A percentile compares a stretch with the other conserved stretches of the same genome.
Conservation (phyloP, 1,284 basidiomycete species). For the Hemileccinum hortonii region DNA sequence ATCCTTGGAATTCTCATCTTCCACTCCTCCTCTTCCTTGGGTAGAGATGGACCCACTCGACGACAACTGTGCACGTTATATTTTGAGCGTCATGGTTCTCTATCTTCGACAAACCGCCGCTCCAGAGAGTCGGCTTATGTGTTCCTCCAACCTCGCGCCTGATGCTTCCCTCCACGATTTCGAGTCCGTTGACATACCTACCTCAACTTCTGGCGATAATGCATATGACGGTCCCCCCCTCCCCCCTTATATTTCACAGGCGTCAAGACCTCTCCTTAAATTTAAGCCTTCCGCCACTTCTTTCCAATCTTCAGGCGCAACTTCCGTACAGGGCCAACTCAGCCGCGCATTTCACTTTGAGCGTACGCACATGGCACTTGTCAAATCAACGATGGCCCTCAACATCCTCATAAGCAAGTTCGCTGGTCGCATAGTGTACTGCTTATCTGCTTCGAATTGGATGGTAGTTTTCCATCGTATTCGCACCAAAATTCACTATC, state of each 20-base stretch:
- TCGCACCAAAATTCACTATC: slow-evolving; percentile 66
- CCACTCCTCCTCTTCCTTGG: slow-evolving; percentile 43
- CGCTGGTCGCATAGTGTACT: slow-evolving; percentile 80
- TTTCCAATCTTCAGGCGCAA: slow-evolving; percentile 29
- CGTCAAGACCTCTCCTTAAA: slow-evolving; percentile 29
- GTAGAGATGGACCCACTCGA: slow-evolving; percentile 78
- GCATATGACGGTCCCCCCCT: slow-evolving; percentile 24
- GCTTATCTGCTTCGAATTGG: slow-evolving; percentile 92
- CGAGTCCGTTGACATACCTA: slow-evolving; percentile 53
- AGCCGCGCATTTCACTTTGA: slow-evolving; percentile 54
- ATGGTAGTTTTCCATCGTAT: slow-evolving; percentile 73
- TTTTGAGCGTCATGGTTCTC: slow-evolving; percentile 78
- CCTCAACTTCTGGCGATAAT: slow-evolving; percentile 26
- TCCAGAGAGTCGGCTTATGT: slow-evolving; percentile 57
- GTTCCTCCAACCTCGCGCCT: slow-evolving; percentile 61
- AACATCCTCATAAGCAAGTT: slow-evolving; percentile 65
- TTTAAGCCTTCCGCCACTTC: slow-evolving; percentile 35
- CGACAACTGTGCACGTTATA: slow-evolving; percentile 83
- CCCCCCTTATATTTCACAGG: slow-evolving; percentile 33
- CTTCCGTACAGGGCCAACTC: slow-evolving; percentile 24
- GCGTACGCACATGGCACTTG: slow-evolving; percentile 63
- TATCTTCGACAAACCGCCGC: slow-evolving; percentile 76
- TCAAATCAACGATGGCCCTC: slow-evolving; percentile 56
- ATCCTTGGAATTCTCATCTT: slow-evolving; percentile 40
- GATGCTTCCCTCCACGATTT: slow-evolving; percentile 72